Evolutionary conservation across 1,139 yeast genomes (phyloP), one percentile per base, ranked within the genome.

Genomic region (Blastobotrys capitulatus): DNA sequence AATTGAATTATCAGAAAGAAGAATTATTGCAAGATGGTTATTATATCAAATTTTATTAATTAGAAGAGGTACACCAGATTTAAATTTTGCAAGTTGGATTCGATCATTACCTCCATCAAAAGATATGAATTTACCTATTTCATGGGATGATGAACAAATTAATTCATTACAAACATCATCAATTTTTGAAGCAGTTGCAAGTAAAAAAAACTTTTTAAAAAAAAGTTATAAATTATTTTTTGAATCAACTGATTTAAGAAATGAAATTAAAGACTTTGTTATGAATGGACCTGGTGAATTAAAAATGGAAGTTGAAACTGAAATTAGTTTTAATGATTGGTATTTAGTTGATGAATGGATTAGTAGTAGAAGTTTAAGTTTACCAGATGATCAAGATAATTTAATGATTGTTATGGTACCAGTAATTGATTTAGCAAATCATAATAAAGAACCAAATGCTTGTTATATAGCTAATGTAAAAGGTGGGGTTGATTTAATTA

Each of bases 401-500:
- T 46, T 46, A 31, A 34, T 18, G 45, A 42, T 57, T 25, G 62
- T 62, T 12, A 53, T 70, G 54, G 69, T 68, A n/a, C 74, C 74
- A 1, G 52, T 67, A 4, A 52, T 70, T 1, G 74, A 70, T 47
- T 54, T 68, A 36, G 66, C 65, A 44, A 70, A 70, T 55, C 74
- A 70, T 51, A 50, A 58, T 27, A 47, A 51, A 10, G 19, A 16
- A 16, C 26, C 50, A 8, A 58, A 61, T 22, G 65, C 66, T 20
- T 57, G 67, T 13, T 70, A 66, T 52, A 27, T 39, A 2, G 42
- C 42, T 18, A 62, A 55, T 25, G 58, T 54, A 20, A 53, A 50
- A n/a, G 64, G 63, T 2, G 55, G 55, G 13, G 60, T 65, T 34
- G 52, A 58, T 2, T 53, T 66, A 18, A 45, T 62, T 0, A 48